Evolutionary conservation across 768 basidiomycete species (phyloP).

Genomic region (Amanita pseudoporphyria): DNA sequence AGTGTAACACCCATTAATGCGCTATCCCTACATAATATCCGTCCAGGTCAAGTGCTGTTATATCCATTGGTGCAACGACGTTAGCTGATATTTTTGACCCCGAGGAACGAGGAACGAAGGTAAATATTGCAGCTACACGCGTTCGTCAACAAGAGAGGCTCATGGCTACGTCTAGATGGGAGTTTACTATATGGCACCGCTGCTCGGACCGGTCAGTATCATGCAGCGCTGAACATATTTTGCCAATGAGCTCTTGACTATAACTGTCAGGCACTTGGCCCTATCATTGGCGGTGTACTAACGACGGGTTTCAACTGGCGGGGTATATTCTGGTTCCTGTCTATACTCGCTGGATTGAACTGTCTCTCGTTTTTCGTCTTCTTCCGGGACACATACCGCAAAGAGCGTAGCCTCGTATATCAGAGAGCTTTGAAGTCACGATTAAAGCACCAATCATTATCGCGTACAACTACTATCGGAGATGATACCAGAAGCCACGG

Average conservation of each 20-base stretch:
- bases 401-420: slow-evolving; percentile 75
- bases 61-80: slow-evolving; percentile 67
- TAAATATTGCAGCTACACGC: slow-evolving; percentile 7
- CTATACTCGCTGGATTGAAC: slow-evolving; percentile 46
- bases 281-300: slow-evolving; percentile 60
- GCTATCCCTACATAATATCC: slow-evolving; percentile 7
- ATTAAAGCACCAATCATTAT: slow-evolving; percentile 10
- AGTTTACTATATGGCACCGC: slow-evolving; percentile 69
- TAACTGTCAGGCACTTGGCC: slow-evolving; percentile 40
- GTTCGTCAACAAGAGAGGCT: neutral
- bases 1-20: neutral
- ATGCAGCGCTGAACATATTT: neutral
- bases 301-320: slow-evolving; percentile 69
- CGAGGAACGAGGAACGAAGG: slow-evolving; percentile 60
- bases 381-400: slow-evolving; percentile 78
- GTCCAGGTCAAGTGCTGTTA: slow-evolving; percentile 51
- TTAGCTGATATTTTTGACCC: slow-evolving; percentile 74
- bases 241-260: neutral
- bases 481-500: slow-evolving; percentile 19
- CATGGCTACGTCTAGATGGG: slow-evolving; percentile 42
- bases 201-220: slow-evolving; percentile 50
- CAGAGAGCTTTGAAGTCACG: slow-evolving; percentile 51
- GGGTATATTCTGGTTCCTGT: slow-evolving; percentile 76
- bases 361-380: slow-evolving; percentile 44
- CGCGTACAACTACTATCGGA: neutral